phyloP scores from a whole-genome alignment of 1,284 basidiomycete genomes.

The Sanghuangporus sanghuang region DNA sequence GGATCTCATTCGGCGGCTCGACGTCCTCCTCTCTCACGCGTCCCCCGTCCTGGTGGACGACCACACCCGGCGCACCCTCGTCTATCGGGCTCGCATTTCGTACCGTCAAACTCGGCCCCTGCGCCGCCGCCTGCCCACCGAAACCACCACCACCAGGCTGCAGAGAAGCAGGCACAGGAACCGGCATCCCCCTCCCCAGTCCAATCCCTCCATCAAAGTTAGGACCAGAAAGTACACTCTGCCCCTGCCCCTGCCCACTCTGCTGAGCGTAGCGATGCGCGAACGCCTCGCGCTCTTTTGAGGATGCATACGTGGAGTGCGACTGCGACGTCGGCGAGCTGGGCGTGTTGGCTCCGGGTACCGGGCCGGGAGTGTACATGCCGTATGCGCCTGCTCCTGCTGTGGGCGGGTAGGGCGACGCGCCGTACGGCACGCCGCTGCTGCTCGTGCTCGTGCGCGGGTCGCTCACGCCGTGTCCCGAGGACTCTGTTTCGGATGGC shows the following conservation, averaged over 20 bases:
- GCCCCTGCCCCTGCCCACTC: not conserved
- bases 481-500: constrained; percentile 1
- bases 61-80: not conserved
- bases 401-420: constrained; percentile 9
- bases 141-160: not conserved
- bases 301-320: not conserved
- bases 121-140: not conserved
- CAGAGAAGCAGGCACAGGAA: not conserved
- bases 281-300: constrained; percentile 18
- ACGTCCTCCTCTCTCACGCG: constrained; percentile 11
- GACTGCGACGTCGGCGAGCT: constrained; percentile 4
- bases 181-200: not conserved
- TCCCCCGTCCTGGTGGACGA: constrained; percentile 20
- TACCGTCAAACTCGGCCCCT: constrained; percentile 8
- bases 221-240: not conserved
- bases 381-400: not conserved
- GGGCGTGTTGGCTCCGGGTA: not conserved
- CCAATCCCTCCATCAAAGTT: not conserved
- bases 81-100: constrained; percentile 1
- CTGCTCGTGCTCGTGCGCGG: constrained; percentile 5
- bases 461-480: not conserved
- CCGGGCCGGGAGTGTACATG: not conserved
- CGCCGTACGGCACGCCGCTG: constrained; percentile 10
- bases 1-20: constrained; percentile 18
- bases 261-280: constrained; percentile 14